These are phyloP conservation scores for Clitopilus passeckerianus DNA, from an alignment of 768 basidiomycete genomes.

Conservation along the genomic window DNA sequence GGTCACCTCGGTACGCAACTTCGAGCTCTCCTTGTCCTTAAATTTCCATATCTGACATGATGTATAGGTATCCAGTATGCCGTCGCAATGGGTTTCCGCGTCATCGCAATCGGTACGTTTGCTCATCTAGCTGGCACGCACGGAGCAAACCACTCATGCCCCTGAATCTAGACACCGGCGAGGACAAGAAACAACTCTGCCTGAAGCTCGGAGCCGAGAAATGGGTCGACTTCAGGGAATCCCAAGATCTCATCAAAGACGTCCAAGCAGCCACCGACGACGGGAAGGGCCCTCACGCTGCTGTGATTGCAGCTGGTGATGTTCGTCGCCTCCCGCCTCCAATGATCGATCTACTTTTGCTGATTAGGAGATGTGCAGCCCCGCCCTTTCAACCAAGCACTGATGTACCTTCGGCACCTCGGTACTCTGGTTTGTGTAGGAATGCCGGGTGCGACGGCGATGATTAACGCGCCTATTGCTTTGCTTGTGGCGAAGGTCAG, in stretches of 20 bases:
- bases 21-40: background rate
- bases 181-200: slow-evolving; percentile 59
- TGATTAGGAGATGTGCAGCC: slow-evolving; percentile 14
- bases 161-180: slow-evolving; percentile 62
- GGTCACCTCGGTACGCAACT: slow-evolving; percentile 60
- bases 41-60: background rate
- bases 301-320: slow-evolving; percentile 52
- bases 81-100: slow-evolving; percentile 66
- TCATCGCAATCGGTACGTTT: slow-evolving; percentile 38
- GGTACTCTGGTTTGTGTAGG: slow-evolving; percentile 76
- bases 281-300: slow-evolving; percentile 69
- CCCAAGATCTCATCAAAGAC: slow-evolving; percentile 52
- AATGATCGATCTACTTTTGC: background rate
- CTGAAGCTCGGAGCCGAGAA: slow-evolving; percentile 50
- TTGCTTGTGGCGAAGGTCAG: slow-evolving; percentile 29
- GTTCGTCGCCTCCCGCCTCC: slow-evolving; percentile 21
- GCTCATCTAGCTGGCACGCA: background rate
- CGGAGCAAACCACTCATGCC: slow-evolving; percentile 9
- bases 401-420: slow-evolving; percentile 63
- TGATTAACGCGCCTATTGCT: slow-evolving; percentile 47
- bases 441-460: slow-evolving; percentile 41
- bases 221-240: slow-evolving; percentile 74
- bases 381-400: slow-evolving; percentile 44
- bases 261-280: slow-evolving; percentile 51
- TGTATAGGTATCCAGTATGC: slow-evolving; percentile 72